Evolutionary conservation across 345 rosid genomes (phyloP).

Genomic region (Combretum micranthum): DNA sequence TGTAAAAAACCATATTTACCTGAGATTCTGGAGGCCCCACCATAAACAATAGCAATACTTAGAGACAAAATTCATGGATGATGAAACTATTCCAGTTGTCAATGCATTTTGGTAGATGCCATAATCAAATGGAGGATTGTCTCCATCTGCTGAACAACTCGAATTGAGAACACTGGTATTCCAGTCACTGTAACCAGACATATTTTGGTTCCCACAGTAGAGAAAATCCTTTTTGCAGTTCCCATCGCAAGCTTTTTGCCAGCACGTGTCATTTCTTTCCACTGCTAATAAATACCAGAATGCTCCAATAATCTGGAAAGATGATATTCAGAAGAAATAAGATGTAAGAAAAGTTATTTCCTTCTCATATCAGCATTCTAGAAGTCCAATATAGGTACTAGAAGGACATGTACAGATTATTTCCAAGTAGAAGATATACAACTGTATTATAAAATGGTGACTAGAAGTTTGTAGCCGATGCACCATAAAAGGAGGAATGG

Average conservation of each 20-base stretch:
- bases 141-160: slow-evolving; percentile 30
- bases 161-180: slow-evolving; percentile 18
- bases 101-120: slow-evolving; percentile 70
- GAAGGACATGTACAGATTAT: too few species aligned
- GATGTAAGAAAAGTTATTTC: not conserved
- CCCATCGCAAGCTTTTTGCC: slow-evolving; percentile 45
- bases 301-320: slow-evolving; percentile 90
- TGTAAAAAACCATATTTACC: slow-evolving; percentile 31
- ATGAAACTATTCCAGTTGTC: slow-evolving; percentile 64
- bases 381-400: too few species aligned
- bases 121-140: slow-evolving; percentile 50
- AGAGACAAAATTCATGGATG: slow-evolving; percentile 66
- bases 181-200: slow-evolving; percentile 54
- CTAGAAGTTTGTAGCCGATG: too few species aligned
- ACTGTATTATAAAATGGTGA: too few species aligned
- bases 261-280: slow-evolving; percentile 76
- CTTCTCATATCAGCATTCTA: slow-evolving; percentile 1
- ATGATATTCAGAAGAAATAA: not conserved
- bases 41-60: slow-evolving; percentile 86
- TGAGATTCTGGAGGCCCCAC: slow-evolving; percentile 99
- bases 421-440: too few species aligned
- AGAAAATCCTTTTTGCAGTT: slow-evolving; percentile 41
- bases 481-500: too few species aligned
- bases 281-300: slow-evolving; percentile 88
- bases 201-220: slow-evolving; percentile 62